Conservation (phyloP, 352 stramenopile genomes). For the Pelagophyceae sp. region DNA sequence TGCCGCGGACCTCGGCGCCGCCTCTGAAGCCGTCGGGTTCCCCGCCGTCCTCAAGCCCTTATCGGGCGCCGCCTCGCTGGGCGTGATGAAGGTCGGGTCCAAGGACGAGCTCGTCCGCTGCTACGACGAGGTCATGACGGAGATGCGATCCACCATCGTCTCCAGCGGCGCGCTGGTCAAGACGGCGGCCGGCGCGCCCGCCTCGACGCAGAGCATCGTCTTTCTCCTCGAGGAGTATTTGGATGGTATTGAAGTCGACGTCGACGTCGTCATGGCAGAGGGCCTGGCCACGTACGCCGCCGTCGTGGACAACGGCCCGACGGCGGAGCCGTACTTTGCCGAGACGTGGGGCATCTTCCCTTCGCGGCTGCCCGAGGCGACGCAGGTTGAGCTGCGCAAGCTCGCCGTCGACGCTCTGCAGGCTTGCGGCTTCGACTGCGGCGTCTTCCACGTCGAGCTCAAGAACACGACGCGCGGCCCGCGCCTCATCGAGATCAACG, state of each 20-base stretch:
- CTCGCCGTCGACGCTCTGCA: conserved; percentile 11
- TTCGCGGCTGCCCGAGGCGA: conserved; percentile 9
- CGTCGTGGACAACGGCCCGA: conserved; percentile 26
- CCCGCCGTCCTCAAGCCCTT: conserved; percentile 28
- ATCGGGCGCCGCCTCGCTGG: conserved; percentile 18
- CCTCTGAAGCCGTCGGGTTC: conserved; percentile 22
- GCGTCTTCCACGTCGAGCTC: conserved; percentile 27
- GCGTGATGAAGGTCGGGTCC: conserved; percentile 22
- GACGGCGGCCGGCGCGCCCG: background rate
- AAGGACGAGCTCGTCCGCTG: conserved; percentile 14
- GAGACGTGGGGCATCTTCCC: conserved; percentile 19
- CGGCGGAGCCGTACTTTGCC: conserved; percentile 19
- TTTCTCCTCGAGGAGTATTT: conserved; percentile 22
- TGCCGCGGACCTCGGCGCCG: conserved; percentile 12
- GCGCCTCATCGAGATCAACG: conserved; percentile 28
- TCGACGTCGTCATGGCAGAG: conserved; percentile 25
- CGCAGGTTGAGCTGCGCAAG: conserved; percentile 15
- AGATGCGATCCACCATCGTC: conserved; percentile 21
- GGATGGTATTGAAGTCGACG: conserved; percentile 24
- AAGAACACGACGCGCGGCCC: conserved; percentile 20
- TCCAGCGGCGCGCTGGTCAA: conserved; percentile 18
- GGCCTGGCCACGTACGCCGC: conserved; percentile 24
- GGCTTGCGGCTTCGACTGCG: conserved; percentile 21
- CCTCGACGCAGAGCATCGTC: conserved; percentile 12
- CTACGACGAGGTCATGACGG: conserved; percentile 15